phyloP scores from a whole-genome alignment of 352 stramenopile species.

The Globisporangium apiculatum region DNA sequence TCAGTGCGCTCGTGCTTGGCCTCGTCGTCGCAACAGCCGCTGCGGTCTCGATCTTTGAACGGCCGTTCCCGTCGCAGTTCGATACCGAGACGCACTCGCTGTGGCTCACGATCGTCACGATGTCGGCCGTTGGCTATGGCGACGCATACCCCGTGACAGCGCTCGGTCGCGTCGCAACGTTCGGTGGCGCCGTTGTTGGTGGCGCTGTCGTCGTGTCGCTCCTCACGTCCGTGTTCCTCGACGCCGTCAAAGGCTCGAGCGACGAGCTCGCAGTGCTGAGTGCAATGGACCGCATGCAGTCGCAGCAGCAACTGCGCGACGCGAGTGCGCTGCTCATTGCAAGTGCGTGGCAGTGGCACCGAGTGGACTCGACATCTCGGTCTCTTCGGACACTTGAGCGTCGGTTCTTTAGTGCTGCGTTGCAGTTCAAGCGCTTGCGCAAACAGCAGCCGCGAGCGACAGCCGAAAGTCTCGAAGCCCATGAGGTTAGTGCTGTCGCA shows the following conservation, averaged over 20 bases:
- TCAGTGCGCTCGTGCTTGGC: constrained; percentile 35
- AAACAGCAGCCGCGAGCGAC: constrained; percentile 23
- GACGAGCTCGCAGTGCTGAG: constrained; percentile 40
- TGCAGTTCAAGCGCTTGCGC: constrained; percentile 24
- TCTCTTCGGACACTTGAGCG: too few species aligned
- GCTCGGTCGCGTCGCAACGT: too few species aligned
- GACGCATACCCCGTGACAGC: too few species aligned
- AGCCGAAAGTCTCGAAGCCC: constrained; percentile 6
- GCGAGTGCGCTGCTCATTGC: constrained; percentile 28
- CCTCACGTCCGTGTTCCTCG: background rate
- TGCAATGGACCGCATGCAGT: constrained; percentile 34
- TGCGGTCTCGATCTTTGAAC: constrained; percentile 49
- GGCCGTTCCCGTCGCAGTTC: constrained; percentile 45
- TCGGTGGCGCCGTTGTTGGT: too few species aligned
- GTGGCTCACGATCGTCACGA: too few species aligned
- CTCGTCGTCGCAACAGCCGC: constrained; percentile 44
- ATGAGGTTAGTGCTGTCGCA: constrained; percentile 9
- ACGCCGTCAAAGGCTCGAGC: constrained; percentile 51
- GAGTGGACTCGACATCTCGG: too few species aligned
- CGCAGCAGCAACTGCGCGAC: constrained; percentile 24
- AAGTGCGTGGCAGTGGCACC: constrained; percentile 24
- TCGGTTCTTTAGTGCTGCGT: constrained; percentile 9
- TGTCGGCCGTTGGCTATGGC: too few species aligned
- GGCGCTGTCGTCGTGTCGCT: too few species aligned
- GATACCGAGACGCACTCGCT: constrained; percentile 37